Evolutionary conservation across 768 basidiomycete species (phyloP), one percentile per base, ranked within the genome.

Genomic region (Phylloporus sp.): DNA sequence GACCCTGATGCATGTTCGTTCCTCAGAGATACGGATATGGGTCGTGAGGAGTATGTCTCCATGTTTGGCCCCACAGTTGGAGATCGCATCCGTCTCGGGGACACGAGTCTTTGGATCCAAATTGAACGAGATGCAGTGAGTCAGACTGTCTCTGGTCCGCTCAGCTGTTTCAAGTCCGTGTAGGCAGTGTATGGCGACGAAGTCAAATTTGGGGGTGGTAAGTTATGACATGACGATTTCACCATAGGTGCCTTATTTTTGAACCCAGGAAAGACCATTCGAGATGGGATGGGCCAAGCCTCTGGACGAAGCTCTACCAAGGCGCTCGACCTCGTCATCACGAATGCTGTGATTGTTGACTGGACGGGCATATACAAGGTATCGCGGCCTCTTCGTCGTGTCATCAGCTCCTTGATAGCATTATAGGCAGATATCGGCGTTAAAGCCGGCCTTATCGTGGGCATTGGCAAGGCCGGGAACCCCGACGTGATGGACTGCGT

Each of bases 21-120:
- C 10, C 58, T 59, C 27, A 57, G 34, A 47, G 81, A 85, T 48
- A 81, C 78, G 27, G 76, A 77, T 24, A 76, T 94, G 16, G 73
- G 78, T 23, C 74, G 88, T 39, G 82, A 88, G 39, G 75, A 82
- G 39, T 97, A 97, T 70, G 85, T 90, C 5, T 84, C 87, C 6
- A 97, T 97, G 93, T 99, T 82, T 70, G 97, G 97, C 0, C 97
- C 97, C 0, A 98, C 97, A 0, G 80, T 80, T 1, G 97, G 95
- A 0, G 95, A 99, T 70, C 76, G 86, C 20, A 79, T 99, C 26
- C 77, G 91, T 44, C 75, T 99, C 18, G 97, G 88, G 11, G 97
- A 99, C 66, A 95, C 90, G 9, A 72, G 74, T 34, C 77, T 99
- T 8, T 98, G 94, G 93, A 76, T 98, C 56, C 82, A 93, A 69